Conservation (phyloP, 2,329 filamentous ascomycete species). For the Sclerotinia glacialis region DNA sequence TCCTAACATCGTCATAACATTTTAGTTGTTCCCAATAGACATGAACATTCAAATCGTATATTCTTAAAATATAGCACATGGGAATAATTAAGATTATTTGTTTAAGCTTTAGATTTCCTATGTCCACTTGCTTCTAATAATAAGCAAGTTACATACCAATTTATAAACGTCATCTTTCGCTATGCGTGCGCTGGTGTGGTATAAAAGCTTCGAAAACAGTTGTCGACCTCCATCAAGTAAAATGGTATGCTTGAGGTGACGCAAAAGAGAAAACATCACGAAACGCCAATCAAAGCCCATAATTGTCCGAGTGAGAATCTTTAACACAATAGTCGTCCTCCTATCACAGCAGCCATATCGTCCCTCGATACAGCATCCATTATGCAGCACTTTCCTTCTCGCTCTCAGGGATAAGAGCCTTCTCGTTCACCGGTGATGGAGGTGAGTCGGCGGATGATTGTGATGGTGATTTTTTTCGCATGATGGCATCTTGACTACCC, state of each 20-base stretch:
- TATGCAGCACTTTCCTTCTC: constrained; percentile 13
- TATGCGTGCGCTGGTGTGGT: constrained; percentile 18
- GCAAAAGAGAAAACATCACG: constrained; percentile 16
- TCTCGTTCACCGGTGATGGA: constrained; percentile 9
- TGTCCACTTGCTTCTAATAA: constrained; percentile 8
- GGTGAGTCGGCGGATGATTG: constrained; percentile 10
- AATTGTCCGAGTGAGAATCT: constrained; percentile 12
- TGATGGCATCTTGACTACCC: constrained; percentile 68
- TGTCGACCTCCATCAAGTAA: constrained; percentile 13
- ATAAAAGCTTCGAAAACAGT: constrained; percentile 19
- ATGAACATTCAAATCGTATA: background rate
- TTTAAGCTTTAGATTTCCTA: constrained; percentile 8
- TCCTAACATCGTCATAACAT: background rate
- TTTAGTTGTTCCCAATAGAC: background rate
- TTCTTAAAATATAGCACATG: background rate
- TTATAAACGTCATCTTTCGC: constrained; percentile 11
- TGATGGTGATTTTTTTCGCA: constrained; percentile 42
- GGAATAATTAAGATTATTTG: background rate
- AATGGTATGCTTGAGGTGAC: constrained; percentile 19
- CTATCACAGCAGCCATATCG: constrained; percentile 13
- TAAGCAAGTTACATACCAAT: constrained; percentile 8
- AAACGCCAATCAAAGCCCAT: constrained; percentile 23
- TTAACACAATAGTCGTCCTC: constrained; percentile 3
- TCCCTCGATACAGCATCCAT: background rate
- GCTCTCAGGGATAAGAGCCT: background rate